These are phyloP conservation scores for Coprinopsis strossmayeri DNA, from an alignment of 768 basidiomycete genomes.

Conservation along the genomic window DNA sequence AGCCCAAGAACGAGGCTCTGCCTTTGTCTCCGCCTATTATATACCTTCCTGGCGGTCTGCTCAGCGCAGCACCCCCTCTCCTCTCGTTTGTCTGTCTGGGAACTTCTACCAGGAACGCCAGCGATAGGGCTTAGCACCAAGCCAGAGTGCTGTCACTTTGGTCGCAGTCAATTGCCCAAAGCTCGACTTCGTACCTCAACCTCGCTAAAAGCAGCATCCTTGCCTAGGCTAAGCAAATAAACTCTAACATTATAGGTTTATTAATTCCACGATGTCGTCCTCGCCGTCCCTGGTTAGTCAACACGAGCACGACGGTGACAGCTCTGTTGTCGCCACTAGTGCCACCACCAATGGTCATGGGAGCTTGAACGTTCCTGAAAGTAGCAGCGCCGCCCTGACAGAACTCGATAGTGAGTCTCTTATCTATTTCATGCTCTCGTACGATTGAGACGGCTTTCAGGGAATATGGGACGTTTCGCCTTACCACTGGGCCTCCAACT, in stretches of 20 bases:
- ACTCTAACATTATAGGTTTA: neutral
- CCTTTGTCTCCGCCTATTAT: neutral
- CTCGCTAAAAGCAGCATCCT: neutral
- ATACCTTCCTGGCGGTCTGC: neutral
- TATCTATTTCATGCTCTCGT: no score
- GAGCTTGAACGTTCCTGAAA: no score
- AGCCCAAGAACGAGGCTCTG: neutral
- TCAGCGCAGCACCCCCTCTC: no score
- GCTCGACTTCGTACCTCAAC: neutral
- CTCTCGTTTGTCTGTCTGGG: no score
- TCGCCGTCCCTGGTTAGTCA: neutral
- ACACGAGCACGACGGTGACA: neutral
- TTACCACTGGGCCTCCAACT: neutral
- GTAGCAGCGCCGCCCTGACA: no score
- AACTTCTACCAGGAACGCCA: no score
- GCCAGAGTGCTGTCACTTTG: neutral
- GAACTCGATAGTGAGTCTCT: no score
- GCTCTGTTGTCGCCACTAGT: neutral
- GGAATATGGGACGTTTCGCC: neutral
- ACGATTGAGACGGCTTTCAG: no score
- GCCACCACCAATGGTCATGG: neutral
- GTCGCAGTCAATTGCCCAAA: neutral
- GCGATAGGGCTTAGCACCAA: neutral
- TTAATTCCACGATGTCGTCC: neutral
- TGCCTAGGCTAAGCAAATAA: neutral